Base-by-base conservation (phyloP, 768 basidiomycete species). In the Lactarius akahatsu region DNA sequence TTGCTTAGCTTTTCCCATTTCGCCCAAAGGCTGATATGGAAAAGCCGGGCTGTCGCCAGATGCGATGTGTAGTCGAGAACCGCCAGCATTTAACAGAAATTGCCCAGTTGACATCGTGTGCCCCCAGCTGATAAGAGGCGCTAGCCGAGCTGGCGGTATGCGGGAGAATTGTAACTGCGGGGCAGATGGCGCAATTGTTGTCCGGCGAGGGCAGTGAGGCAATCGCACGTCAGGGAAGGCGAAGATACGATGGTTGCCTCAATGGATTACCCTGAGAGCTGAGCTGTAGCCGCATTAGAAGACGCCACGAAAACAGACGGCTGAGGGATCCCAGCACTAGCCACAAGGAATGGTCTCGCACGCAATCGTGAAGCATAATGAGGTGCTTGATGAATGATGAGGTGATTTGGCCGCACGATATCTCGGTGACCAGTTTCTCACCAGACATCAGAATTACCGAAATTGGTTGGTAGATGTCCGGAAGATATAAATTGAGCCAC, bases 321-420 rank as follows among this genome's bases (percentile, higher is more conserved):
- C 45, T 23, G n/a, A 47, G 10, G n/a, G 45, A 20, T 23, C 10
- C 45, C n/a, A 47, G n/a, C 45, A 23, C 45, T 20, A 20, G 45
- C 16, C 45, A 16, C n/a, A 23, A 20, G n/a, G 32, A 36, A 5
- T 40, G 38, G 30, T 28, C 16, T 30, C n/a, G 32, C 43, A 60
- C 41, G 59, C 40, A 28, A 60, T 60, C 43, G 28, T 26, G 59
- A 60, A 45, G 41, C 43, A 28, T 8, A 32, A 60, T 60, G 58
- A 57, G 56, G 55, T 56, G 55, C n/a, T 20, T 18, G 18, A 20
- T 38, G 57, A 38, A 10, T 18, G 18, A 20, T 38, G 57, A 38
- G 20, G 36, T 36, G 20, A 58, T 20, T 56, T n/a, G 15, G 20
- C 8, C 28, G 28, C 11, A 56, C 30, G n/a, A 54, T 4, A 54